Evolutionary conservation across 768 basidiomycete genomes (phyloP), one percentile per base, ranked within the genome.

Genomic region (Russula olivacea): DNA sequence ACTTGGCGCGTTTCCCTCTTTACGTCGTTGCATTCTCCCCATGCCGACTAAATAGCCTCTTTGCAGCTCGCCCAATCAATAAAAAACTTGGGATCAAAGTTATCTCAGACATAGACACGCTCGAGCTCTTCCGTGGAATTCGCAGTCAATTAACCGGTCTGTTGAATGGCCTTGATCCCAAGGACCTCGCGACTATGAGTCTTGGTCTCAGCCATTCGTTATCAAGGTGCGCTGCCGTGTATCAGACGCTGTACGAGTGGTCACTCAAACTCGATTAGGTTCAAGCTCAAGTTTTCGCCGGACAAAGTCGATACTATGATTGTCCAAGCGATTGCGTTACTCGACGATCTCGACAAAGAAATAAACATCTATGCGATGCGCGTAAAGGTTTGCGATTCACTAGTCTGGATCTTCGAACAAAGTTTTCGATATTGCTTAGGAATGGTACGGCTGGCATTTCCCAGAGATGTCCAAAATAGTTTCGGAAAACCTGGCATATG

Each of bases 361-460:
- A 91, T 98, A 73, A 99, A 99, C 78, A 97, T 98, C 58, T 99
- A 99, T 73, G 84, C 95, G 15, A 99, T 99, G 97, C 85, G 97
- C 71, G 93, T 96, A 51, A 99, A 99, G 83, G 95, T 95, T 45
- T 30, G 61, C 34, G 45, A 3, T 28, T 34, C 21, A 9, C 9
- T 17, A 1, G 17, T 32, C n/a, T 45, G 19, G 56, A 28, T 61
- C 10, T 34, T 5, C 30, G 9, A 17, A 23, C 36, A 30, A 56
- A n/a, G 19, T 5, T 52, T 36, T 59, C 51, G 19, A 36, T 14
- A n/a, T 8, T 54, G 32, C 47, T n/a, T 69, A 97, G 96, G 97
- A 99, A 83, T 99, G 97, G 97, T 99, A 99, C 70, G 97, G 97
- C 41, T 99, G 97, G 97, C 97, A 99, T 79, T 99, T 99, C 83